Evolutionary conservation across 129 eudicot species (phyloP), one percentile per base, ranked within the genome.

Genomic region (Pittosporum tobira): DNA sequence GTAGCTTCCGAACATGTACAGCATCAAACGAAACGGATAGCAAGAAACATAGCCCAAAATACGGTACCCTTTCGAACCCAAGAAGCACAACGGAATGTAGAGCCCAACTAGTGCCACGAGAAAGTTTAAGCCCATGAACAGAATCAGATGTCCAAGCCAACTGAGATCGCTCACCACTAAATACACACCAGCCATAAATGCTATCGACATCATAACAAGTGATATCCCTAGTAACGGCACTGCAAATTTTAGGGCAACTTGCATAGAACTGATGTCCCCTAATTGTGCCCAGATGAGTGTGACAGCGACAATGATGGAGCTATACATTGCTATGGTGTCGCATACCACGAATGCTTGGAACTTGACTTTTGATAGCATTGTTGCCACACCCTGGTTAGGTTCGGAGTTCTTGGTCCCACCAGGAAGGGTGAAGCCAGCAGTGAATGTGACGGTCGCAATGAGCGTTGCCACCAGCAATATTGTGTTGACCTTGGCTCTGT

Each of bases 341-440:
- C 75, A 67, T 18, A 77, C 44, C 21, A 77, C 57, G 53, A 72
- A 77, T 30, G 19, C 62, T 18, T 72, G 77, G 28, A 77, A 68
- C 31, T 18, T 58, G n/a, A 45, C 52, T 5, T 68, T 52, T 20
- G 28, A 7, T 20, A 67, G 50, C 83, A 72, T 63, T 63, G 77
- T 61, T 37, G 77, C 71, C 19, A 61, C 55, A 61, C 82, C 74
- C 49, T 42, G 54, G 10, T 71, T 48, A 8, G 75, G 57, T 8
- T 36, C 24, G 2, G 64, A 55, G 27, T 68, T 64, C 71, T 51
- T 64, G 49, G 72, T 67, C 16, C 83, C 83, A 24, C 83, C 83
- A 11, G 83, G 83, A 8, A 77, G 50, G 22, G 75, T 72, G 48
- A 77, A 72, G 43, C 83, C 83, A 14, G 78, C 72, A 11, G 72